Percentiles rank a stretch among this genome's conserved stretches.
Conservation (phyloP, 306 rosid species). For the Prunus armeniaca region DNA sequence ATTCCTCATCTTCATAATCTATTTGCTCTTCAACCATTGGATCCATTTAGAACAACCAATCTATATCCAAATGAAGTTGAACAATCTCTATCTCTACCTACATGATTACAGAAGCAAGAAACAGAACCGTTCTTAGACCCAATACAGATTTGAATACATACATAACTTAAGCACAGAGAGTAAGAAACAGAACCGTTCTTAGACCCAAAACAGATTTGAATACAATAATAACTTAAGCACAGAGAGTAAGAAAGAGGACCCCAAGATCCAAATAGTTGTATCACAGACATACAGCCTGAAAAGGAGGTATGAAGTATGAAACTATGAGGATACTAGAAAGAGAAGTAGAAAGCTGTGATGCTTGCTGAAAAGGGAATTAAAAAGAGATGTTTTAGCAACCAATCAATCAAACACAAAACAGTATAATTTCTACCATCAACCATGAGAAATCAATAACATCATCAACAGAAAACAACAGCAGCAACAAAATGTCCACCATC, state of each 20-base stretch:
- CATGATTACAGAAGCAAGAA: conserved; percentile 16
- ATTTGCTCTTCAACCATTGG: conserved; percentile 41
- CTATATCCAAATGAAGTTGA: conserved; percentile 9
- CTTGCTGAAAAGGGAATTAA: not conserved
- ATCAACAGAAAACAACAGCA: not conserved
- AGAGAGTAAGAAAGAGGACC: not conserved
- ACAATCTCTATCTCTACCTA: conserved; percentile 24
- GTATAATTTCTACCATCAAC: not conserved
- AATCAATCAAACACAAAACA: conserved; percentile 6
- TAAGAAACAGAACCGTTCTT: conserved; percentile 16
- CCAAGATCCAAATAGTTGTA: not conserved
- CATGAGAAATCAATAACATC: not conserved
- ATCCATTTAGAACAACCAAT: conserved; percentile 18
- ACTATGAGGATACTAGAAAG: not conserved
- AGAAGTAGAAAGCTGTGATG: not conserved
- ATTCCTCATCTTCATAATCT: conserved; percentile 40
- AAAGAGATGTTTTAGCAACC: not conserved
- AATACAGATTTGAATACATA: not conserved
- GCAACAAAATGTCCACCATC: not conserved
- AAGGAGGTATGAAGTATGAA: not conserved
- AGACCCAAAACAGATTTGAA: conserved; percentile 7
- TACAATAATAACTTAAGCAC: not conserved
- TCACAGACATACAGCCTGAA: not conserved
- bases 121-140: conserved; percentile 20
- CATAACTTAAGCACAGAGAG: not conserved